These are phyloP conservation scores for Sporisorium exsertum DNA, from an alignment of 1,284 basidiomycete genomes.

Conservation along the genomic window DNA sequence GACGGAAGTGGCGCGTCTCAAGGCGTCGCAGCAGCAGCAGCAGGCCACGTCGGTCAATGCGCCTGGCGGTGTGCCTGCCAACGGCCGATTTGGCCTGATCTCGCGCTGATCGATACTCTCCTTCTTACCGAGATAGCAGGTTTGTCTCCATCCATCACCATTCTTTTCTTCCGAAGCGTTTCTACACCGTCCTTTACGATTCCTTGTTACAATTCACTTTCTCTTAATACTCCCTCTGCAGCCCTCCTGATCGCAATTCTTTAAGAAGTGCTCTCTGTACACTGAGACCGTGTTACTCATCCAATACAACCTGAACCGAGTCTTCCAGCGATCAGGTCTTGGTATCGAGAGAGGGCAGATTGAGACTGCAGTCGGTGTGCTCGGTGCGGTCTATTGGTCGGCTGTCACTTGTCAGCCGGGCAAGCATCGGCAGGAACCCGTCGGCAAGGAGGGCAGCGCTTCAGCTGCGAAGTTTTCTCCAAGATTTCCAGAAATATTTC, in stretches of 20 bases:
- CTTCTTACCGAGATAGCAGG: neutral
- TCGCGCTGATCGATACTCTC: neutral
- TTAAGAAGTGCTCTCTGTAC: neutral
- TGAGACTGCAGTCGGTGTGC: neutral
- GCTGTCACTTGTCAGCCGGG: neutral
- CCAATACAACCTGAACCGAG: neutral
- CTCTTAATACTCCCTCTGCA: neutral
- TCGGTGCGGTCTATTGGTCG: neutral
- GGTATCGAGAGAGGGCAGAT: neutral
- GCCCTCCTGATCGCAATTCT: neutral
- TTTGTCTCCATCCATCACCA: conserved; percentile 7
- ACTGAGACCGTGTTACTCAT: neutral
- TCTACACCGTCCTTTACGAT: neutral
- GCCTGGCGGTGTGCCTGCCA: neutral
- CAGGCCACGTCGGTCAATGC: neutral
- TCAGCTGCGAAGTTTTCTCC: neutral
- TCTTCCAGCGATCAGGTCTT: neutral
- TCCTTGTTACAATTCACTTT: neutral
- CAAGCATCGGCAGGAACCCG: neutral
- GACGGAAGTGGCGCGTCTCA: conserved; percentile 11
- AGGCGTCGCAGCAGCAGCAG: neutral
- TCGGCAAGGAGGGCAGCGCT: neutral
- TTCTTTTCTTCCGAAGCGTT: neutral
- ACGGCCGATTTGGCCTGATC: neutral
- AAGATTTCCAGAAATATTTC: too few relatives aligned